Evolutionary conservation across 2,329 filamentous ascomycete genomes (phyloP), one percentile per base, ranked within the genome.

Genomic region (Fusarium fracticaudum): DNA sequence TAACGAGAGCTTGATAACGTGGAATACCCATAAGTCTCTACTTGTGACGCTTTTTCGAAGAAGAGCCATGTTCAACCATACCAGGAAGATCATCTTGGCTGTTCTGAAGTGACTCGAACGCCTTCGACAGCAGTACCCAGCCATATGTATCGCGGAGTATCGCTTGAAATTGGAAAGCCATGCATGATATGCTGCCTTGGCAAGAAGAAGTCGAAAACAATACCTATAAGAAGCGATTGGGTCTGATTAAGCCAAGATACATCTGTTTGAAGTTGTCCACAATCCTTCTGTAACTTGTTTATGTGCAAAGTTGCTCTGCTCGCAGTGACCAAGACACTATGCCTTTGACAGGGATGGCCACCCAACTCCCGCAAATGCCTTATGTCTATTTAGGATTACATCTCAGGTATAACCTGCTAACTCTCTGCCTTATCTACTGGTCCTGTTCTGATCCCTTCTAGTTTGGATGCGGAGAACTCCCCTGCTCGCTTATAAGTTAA

Each of bases 281-380:
- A 17, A 2, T 2, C 22, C 31, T 18, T 6, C 15, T n/a, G 2
- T 9, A 3, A 24, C 22, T 33, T 35, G 1, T 51, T 33, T 5
- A n/a, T 24, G 11, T n/a, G 29, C 47, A 50, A 33, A 33, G 15
- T 50, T 33, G 29, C 22, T 5, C n/a, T n/a, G n/a, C n/a, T n/a
- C n/a, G n/a, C n/a, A n/a, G 17, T 50, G 45, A 5, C 26, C 5
- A 17, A 50, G 22, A 33, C 22, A 33, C 17, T 37, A 11, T 37
- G 17, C 17, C 8, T 1, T 2, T 15, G 31, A 14, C n/a, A 53
- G 22, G 2, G 12, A 15, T 0, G 8, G 9, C 12, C 22, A 51
- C n/a, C 17, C 17, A 51, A 24, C 17, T 35, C 18, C 17, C 12
- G 18, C 18, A 1, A 47, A 6, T 20, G 24, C 44, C 24, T 41